These are phyloP conservation scores for Citeromyces nyonsensis DNA, from an alignment of 805 yeast species.

Conservation along the genomic window DNA sequence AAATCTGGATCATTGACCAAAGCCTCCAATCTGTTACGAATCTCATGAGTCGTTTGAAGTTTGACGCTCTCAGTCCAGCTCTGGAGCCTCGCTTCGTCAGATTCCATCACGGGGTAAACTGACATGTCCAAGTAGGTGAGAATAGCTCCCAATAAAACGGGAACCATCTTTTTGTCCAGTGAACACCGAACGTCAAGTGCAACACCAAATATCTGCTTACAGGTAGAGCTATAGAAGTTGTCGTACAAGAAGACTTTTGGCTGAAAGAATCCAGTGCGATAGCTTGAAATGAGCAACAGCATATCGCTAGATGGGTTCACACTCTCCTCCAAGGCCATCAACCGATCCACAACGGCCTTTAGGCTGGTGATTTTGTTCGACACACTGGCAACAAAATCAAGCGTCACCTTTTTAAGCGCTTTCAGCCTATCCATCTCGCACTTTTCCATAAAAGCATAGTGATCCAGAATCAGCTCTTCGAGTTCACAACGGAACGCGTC, in stretches of 20 bases:
- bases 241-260: conserved; percentile 67
- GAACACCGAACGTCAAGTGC: conserved; percentile 59
- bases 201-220: conserved; percentile 66
- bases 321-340: conserved; percentile 50
- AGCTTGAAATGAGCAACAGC: conserved; percentile 46
- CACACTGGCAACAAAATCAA: conserved; percentile 38
- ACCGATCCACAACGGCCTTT: conserved; percentile 43
- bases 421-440: conserved; percentile 68
- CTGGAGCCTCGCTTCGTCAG: conserved; percentile 52
- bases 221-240: conserved; percentile 58
- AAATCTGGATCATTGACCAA: conserved; percentile 10
- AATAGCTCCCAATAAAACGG: conserved; percentile 45
- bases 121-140: conserved; percentile 49
- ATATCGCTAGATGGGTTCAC: conserved; percentile 60
- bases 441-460: conserved; percentile 61
- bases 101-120: conserved; percentile 50
- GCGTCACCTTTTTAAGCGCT: conserved; percentile 61
- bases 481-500: conserved; percentile 58
- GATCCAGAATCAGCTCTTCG: conserved; percentile 62
- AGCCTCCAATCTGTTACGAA: conserved; percentile 36
- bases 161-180: conserved; percentile 60
- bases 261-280: conserved; percentile 58
- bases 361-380: conserved; percentile 9
- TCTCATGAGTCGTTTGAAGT: conserved; percentile 39
- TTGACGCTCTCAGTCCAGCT: conserved; percentile 60